Base-by-base conservation (phyloP, 306 rosid genomes). In the Ormosia semicastrata region DNA sequence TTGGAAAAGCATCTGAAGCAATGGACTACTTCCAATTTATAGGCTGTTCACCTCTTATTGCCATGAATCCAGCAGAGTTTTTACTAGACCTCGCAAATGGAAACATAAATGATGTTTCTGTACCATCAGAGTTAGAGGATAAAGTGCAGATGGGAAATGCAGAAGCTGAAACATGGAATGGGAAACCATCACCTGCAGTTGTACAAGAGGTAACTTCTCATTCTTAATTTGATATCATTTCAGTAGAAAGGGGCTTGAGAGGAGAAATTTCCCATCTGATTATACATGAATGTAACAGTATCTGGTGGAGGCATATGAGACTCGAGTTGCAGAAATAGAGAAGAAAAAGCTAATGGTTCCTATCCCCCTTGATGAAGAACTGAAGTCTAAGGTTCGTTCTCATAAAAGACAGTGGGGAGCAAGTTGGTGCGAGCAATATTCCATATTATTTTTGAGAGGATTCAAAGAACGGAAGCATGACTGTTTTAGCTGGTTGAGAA, bases 61-160 rank as follows among this genome's bases (percentile, higher is more conserved):
- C 99, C 82, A 96, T 93, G 99, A 96, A 96, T 77, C 99, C 99
- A 2, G 98, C 98, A 24, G 99, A 96, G 82, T 96, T 92, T 86
- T 83, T 96, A 86, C 81, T 96, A 11, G 99, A 96, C 89, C 97
- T 96, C 73, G 97, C 99, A 34, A 96, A 96, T 63, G 99, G 99
- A 73, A 96, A 93, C 83, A 52, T 91, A 46, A 88, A 79, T 24
- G 99, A 93, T 75, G 94, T 92, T 71, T 93, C 98, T 77, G 87
- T 96, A 36, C 98, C 99, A 17, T 93, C 98, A 15, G 99, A 96
- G 78, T 84, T 96, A 66, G 90, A 89, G 78, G 99, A 96, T 72
- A 91, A 79, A 75, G 97, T 96, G 62, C 97, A 88, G 41, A 82
- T 81, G 73, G 98, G 82, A 63, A 85, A 85, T 83, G 81, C 92